Evolutionary conservation across 768 basidiomycete species (phyloP).

Genomic region (Lactarius quietus): DNA sequence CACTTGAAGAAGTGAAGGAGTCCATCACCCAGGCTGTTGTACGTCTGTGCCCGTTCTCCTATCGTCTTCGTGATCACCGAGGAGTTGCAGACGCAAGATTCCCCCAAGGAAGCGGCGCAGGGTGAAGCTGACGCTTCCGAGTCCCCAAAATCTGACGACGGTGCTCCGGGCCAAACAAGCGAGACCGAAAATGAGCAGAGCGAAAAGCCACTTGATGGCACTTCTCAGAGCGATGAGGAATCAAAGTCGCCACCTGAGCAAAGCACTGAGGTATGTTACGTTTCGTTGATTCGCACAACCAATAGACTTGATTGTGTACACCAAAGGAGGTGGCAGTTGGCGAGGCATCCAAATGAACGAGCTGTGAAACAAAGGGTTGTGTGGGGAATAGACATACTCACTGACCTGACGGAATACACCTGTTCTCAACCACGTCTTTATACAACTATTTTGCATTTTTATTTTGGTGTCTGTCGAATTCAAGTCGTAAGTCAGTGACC

Average conservation of each 20-base stretch:
- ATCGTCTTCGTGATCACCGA: neutral
- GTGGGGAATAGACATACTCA: conserved; percentile 9
- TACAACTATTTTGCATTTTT: neutral
- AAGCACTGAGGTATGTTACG: conserved; percentile 16
- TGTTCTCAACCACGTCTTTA: neutral
- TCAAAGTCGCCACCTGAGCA: conserved; percentile 20
- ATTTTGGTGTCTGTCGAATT: too few species aligned
- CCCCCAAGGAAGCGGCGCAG: conserved; percentile 30
- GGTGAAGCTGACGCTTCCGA: conserved; percentile 26
- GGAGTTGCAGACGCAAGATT: conserved; percentile 25
- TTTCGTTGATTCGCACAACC: neutral
- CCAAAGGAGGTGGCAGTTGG: conserved; percentile 1
- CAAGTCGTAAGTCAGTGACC: neutral
- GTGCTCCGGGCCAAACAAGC: conserved; percentile 27
- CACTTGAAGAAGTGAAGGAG: conserved; percentile 30
- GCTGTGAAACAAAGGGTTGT: conserved; percentile 6
- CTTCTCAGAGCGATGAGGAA: conserved; percentile 25
- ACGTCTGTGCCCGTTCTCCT: neutral
- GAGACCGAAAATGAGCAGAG: conserved; percentile 29
- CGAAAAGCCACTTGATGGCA: conserved; percentile 26
- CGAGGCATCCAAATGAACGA: conserved; percentile 3
- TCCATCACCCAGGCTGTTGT: conserved; percentile 30
- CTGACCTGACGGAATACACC: neutral
- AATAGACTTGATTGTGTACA: neutral
- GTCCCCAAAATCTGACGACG: conserved; percentile 18